Evolutionary conservation across 2,329 filamentous ascomycete genomes (phyloP), one percentile per base, ranked within the genome.

Genomic region (Nigrospora oryzae): DNA sequence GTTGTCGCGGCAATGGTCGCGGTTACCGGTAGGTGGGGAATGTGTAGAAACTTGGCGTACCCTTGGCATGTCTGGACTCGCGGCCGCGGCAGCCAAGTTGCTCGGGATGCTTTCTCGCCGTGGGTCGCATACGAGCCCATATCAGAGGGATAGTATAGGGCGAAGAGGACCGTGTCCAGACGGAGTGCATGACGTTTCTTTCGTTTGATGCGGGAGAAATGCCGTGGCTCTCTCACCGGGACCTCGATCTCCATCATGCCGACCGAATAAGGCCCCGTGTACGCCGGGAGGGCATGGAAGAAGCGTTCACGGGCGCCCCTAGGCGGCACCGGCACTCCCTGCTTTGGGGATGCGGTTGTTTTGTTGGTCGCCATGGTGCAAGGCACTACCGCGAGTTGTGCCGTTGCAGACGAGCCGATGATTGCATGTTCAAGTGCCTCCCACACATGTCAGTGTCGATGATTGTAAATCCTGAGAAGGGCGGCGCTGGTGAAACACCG

Each of bases 171-270:
- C 0, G 81, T 84, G 45, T 71, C 68, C 40, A 71, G 56, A 32
- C 66, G 64, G 48, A 71, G 55, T 2, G 69, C 63, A 19, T 63
- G 63, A 40, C 59, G 61, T 34, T 61, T 57, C 40, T 67, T 57
- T 37, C 67, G 59, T 48, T 64, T 66, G 46, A 70, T 64, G 48
- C 58, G 56, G 13, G 64, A 72, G 44, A 71, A 63, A 11, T 59
- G 57, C 17, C 64, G 60, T 12, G 67, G 66, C 2, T 63, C 46
- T 12, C 64, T 57, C 14, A 71, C 73, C 5, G 81, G 79, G 28
- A 84, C 71, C 59, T 86, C 82, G 46, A 83, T 68, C 52, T 86
- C 81, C 58, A 84, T 71, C 12, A 79, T 84, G 23, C 83, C 83
- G 36, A 88, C 83, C 49, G 74, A 73, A 59, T 85, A 84, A 0